Base-by-base conservation (phyloP, 2,329 filamentous ascomycete species). In the Parafenestella ontariensis region DNA sequence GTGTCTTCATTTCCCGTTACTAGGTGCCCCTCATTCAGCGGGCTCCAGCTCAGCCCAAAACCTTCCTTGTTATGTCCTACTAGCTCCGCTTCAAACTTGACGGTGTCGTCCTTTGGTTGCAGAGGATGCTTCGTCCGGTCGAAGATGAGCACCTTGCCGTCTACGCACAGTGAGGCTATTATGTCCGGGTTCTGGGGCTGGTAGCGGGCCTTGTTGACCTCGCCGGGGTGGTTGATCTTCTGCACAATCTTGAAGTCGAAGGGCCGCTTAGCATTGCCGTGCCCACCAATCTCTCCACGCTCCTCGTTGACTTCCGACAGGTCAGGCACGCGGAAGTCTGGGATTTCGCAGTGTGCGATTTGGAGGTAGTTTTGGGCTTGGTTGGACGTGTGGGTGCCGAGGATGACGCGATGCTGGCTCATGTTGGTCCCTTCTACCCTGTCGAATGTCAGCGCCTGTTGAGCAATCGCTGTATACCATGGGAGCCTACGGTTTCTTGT, bases 131-230 rank as follows among this genome's bases (percentile, higher is more conserved):
- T 98, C 48, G 94, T 96, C 63, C 94, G 89, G 79, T 99, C 95
- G 79, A 96, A 99, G 64, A 99, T 87, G 74, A 98, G 87, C 37
- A 97, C 90, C 63, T 87, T 89, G 59, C 91, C 90, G 74, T 97
- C 91, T 7, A 91, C 87, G 61, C 91, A 92, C 78, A 97, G 88
- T 0, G 95, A 97, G 3, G 95, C 95, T 68, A 99, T 96, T 53
- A 99, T 88, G 70, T 99, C 92, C 5, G 94, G 92, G 71, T 99
- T 99, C 75, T 98, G 94, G 11, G 95, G 95, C 77, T 97, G 93
- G 74, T 98, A 98, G 64, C 95, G 89, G 15, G 95, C 96, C 81
- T 98, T 99, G 83, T 99, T 99, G 73, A 99, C 92, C 77, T 99
- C 95, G 60, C 91, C 91, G 15, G 93, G 92, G 74, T 99, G 95